Conservation (phyloP, 2,329 filamentous ascomycete species). For the Xylaria sp. region DNA sequence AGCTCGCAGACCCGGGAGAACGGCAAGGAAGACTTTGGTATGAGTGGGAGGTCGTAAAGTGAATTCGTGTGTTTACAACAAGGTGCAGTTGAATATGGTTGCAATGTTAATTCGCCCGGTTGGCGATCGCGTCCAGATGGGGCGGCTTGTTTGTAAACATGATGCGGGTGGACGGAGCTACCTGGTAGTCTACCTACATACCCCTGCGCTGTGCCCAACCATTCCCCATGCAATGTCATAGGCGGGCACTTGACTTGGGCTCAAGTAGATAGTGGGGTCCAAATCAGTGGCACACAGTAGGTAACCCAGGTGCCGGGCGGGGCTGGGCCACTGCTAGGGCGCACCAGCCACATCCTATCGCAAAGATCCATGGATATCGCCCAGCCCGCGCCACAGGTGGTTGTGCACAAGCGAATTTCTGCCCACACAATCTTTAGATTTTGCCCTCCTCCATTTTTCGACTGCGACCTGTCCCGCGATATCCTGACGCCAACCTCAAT, state of each 20-base stretch:
- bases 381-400: conserved; percentile 23
- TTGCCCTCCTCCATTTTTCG: conserved; percentile 33
- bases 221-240: neutral
- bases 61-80: neutral
- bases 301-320: too few relatives aligned
- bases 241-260: neutral
- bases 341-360: conserved; percentile 14
- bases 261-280: neutral
- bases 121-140: conserved; percentile 26
- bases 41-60: neutral
- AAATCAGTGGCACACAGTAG: too few relatives aligned
- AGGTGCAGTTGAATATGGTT: neutral
- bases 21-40: neutral
- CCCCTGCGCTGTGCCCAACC: neutral
- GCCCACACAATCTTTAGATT: conserved; percentile 33
- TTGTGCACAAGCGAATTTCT: conserved; percentile 35
- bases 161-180: conserved; percentile 20
- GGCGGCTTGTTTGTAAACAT: conserved; percentile 30
- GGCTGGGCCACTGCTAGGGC: neutral
- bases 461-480: conserved; percentile 29
- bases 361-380: neutral
- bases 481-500: conserved; percentile 32
- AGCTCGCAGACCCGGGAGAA: neutral
- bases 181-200: neutral
- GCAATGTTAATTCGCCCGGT: conserved; percentile 2